Conservation (phyloP, 768 basidiomycete genomes). For the Macrolepiota fuliginosa region DNA sequence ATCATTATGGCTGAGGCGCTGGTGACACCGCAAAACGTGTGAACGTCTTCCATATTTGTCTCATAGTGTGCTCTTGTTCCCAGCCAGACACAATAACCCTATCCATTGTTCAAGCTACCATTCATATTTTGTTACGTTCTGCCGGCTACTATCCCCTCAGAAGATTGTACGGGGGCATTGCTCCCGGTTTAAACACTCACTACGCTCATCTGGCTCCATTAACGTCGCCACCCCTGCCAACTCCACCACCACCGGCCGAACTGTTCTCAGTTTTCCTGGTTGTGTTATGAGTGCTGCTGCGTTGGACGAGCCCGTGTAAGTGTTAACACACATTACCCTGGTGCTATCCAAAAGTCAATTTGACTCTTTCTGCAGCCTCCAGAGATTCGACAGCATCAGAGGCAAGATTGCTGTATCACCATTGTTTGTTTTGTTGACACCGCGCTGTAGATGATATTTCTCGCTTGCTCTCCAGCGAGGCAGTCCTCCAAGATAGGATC, state of each 20-base stretch:
- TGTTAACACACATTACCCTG: not conserved
- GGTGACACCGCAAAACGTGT: not conserved
- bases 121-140: not conserved
- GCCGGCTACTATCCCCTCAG: not conserved
- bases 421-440: not conserved
- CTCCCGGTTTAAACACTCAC: not conserved
- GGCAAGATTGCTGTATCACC: not conserved
- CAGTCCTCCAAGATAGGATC: slow-evolving; percentile 27
- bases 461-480: slow-evolving; percentile 31
- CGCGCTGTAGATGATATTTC: slow-evolving; percentile 34
- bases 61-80: not conserved
- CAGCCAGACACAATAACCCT: not conserved
- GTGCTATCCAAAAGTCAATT: not conserved
- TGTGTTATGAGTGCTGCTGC: not conserved
- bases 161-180: not conserved
- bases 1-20: not conserved
- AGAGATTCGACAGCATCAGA: not conserved
- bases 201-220: not conserved
- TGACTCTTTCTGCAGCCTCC: not conserved
- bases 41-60: not conserved
- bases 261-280: not conserved
- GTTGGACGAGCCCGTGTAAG: not conserved
- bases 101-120: not conserved
- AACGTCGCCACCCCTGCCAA: not conserved
- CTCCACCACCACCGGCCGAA: not conserved